phyloP scores from a whole-genome alignment of 345 rosid species.

The Syzygium jambos region DNA sequence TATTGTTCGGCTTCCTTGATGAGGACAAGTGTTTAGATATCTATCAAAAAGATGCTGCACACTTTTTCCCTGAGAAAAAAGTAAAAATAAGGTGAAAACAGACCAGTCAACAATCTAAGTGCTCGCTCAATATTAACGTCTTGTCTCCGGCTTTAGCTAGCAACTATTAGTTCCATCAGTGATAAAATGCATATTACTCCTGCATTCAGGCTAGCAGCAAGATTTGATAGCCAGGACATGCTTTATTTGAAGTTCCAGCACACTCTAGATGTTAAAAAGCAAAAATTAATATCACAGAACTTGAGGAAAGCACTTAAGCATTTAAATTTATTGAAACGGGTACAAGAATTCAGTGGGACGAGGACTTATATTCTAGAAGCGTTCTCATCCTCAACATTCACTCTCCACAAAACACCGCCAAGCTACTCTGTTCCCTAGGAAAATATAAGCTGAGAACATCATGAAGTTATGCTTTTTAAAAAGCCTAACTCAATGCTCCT shows the following conservation, averaged over 20 bases:
- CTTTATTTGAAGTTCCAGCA: not conserved
- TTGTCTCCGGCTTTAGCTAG: not conserved
- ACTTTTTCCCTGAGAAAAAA: slow-evolving; percentile 41
- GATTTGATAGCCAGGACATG: not conserved
- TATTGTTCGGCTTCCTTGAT: slow-evolving; percentile 92
- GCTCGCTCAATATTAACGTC: not conserved
- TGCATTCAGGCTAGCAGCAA: not conserved
- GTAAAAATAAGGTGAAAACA: not conserved
- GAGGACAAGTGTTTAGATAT: slow-evolving; percentile 83
- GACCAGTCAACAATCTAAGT: not conserved
- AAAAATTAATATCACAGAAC: not conserved
- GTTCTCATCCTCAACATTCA: not conserved
- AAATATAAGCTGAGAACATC: not conserved
- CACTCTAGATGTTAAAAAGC: not conserved
- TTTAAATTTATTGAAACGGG: not conserved
- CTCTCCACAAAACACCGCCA: not conserved
- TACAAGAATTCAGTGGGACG: not conserved
- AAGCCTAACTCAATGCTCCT: not conserved
- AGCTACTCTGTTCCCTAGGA: not conserved
- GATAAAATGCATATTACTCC: not conserved
- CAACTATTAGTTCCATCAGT: not conserved
- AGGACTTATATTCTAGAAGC: not conserved
- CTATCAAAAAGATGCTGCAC: slow-evolving; percentile 46
- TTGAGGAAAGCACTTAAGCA: not conserved
- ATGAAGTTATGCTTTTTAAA: not conserved